Conservation (phyloP, 2,329 filamentous ascomycete genomes). For the Lachnellula subtilissima region DNA sequence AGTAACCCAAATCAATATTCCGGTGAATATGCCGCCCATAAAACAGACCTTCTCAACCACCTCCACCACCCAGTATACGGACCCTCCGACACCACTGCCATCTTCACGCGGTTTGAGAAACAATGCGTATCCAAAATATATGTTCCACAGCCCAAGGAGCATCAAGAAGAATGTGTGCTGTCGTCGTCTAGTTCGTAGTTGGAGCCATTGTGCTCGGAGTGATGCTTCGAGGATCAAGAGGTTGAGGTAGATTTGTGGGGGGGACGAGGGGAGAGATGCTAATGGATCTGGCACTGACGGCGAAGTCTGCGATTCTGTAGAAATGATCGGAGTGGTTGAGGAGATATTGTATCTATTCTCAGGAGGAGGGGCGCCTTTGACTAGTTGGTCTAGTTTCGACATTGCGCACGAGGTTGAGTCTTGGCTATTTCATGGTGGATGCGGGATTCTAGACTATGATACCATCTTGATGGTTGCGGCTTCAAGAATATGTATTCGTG, state of each 20-base stretch:
- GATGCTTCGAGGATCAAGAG: conserved; percentile 94
- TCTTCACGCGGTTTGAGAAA: conserved; percentile 97
- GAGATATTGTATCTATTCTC: conserved; percentile 36
- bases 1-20: conserved; percentile 83
- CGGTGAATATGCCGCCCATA: conserved; percentile 84
- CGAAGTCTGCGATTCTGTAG: conserved; percentile 30
- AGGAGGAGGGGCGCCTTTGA: conserved; percentile 79
- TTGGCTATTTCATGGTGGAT: conserved; percentile 16
- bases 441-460: not conserved
- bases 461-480: not conserved
- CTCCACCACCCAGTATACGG: conserved; percentile 94
- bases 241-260: conserved; percentile 78
- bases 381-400: conserved; percentile 64
- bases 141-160: conserved; percentile 73
- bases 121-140: conserved; percentile 81
- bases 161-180: conserved; percentile 91
- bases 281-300: conserved; percentile 30
- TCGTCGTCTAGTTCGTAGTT: conserved; percentile 77
- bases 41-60: conserved; percentile 86
- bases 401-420: conserved; percentile 17
- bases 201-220: conserved; percentile 86
- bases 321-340: conserved; percentile 37
- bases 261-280: conserved; percentile 33
- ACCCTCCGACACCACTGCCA: conserved; percentile 83
- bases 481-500: not conserved